Conservation (phyloP, 139 green algal species). For the Chlorella sp. region DNA sequence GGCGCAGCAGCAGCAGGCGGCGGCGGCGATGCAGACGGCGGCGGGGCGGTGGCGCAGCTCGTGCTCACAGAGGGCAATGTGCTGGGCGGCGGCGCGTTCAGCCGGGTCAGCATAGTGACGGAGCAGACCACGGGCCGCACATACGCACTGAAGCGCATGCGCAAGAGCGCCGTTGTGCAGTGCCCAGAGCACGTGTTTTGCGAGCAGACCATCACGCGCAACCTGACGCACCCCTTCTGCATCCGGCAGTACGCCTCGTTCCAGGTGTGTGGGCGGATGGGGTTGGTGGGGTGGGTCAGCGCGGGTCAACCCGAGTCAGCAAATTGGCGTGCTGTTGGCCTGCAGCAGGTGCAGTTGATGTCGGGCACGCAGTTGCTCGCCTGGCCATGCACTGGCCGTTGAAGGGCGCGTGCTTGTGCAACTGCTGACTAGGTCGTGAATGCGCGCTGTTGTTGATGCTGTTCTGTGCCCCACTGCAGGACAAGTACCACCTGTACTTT, state of each 20-base stretch:
- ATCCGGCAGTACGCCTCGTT: slow-evolving; percentile 96
- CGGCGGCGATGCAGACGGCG: neutral
- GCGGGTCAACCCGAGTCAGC: too few relatives aligned
- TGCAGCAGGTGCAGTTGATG: too few relatives aligned
- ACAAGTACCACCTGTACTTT: slow-evolving; percentile 95
- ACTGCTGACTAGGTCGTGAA: too few relatives aligned
- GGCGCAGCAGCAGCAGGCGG: neutral
- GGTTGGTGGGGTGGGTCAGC: neutral
- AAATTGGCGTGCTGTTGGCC: too few relatives aligned
- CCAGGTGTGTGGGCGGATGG: slow-evolving; percentile 47
- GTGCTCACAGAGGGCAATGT: slow-evolving; percentile 83
- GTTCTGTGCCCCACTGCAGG: slow-evolving; percentile 40
- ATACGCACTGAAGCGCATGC: slow-evolving; percentile 96
- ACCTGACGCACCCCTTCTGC: slow-evolving; percentile 94
- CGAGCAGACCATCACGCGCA: slow-evolving; percentile 94
- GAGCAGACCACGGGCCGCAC: slow-evolving; percentile 62
- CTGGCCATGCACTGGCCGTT: too few relatives aligned
- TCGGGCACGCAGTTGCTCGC: too few relatives aligned
- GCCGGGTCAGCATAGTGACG: slow-evolving; percentile 67
- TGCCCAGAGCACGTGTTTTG: slow-evolving; percentile 96
- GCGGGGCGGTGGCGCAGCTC: slow-evolving; percentile 42
- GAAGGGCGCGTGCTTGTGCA: too few relatives aligned
- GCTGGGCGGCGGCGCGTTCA: slow-evolving; percentile 91
- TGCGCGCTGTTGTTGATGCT: neutral
- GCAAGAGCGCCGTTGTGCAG: slow-evolving; percentile 88